Conservation (phyloP, 2,329 filamentous ascomycete species). For the Ophiostoma ulmi region DNA sequence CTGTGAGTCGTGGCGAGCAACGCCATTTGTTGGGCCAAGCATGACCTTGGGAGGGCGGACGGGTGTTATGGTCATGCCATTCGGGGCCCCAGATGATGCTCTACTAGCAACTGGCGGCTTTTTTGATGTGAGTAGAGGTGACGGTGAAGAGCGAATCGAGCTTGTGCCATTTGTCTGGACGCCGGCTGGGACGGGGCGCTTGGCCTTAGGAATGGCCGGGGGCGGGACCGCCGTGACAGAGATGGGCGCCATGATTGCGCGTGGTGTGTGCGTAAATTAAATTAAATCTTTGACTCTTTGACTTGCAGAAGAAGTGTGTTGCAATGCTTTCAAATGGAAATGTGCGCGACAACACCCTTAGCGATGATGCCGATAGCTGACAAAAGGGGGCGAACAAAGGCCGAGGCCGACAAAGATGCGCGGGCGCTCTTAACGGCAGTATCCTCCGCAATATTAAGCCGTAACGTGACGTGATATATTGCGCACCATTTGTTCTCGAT, state of each 20-base stretch:
- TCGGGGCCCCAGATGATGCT: slow-evolving; percentile 37
- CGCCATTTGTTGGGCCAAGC: slow-evolving; percentile 45
- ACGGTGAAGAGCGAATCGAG: slow-evolving; percentile 55
- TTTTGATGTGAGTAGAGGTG: slow-evolving; percentile 53
- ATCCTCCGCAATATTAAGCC: slow-evolving; percentile 8
- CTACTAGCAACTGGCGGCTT: slow-evolving; percentile 47
- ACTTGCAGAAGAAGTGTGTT: not conserved
- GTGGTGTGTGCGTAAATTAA: not conserved
- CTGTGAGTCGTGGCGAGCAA: slow-evolving; percentile 11
- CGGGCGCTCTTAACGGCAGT: not conserved
- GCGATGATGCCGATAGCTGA: not conserved
- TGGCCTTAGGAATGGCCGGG: slow-evolving; percentile 53
- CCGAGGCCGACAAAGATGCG: slow-evolving; percentile 3
- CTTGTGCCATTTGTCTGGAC: slow-evolving; percentile 61
- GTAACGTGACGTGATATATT: not conserved
- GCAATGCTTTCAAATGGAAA: not conserved
- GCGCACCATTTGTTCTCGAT: slow-evolving; percentile 11
- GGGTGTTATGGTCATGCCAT: slow-evolving; percentile 42
- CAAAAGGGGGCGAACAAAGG: slow-evolving; percentile 1
- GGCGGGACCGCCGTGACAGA: slow-evolving; percentile 43
- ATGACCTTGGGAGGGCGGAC: slow-evolving; percentile 46
- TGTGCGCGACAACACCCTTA: not conserved
- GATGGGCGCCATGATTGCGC: slow-evolving; percentile 48
- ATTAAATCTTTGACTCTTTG: not conserved
- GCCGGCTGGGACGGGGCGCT: slow-evolving; percentile 61